A percentile compares a stretch with the other conserved stretches of the same genome.
These are phyloP conservation scores for Podila horticola DNA, from an alignment of 192 early-diverging fungal genomes.

Conservation along the genomic window DNA sequence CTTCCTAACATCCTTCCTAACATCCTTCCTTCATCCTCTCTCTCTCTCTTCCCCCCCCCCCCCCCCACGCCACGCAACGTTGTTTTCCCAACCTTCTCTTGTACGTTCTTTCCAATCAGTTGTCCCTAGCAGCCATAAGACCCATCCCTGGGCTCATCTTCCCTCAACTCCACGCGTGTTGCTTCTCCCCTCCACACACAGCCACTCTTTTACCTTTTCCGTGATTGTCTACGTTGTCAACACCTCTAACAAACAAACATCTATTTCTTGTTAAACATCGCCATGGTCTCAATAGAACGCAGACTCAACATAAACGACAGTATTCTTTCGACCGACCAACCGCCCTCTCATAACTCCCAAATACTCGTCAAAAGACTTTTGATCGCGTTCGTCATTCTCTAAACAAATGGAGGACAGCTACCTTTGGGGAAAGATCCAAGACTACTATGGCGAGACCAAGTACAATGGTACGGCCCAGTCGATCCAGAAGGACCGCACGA, in stretches of 20 bases:
- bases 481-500: slow-evolving; percentile 41
- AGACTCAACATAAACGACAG: too few species aligned
- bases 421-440: slow-evolving; percentile 31
- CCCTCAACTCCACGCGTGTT: background rate
- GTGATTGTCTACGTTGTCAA: background rate
- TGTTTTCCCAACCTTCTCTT: background rate
- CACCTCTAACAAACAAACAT: background rate
- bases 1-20: background rate
- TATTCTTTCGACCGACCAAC: too few species aligned
- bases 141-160: too few species aligned
- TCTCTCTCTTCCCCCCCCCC: background rate
- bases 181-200: background rate
- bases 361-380: background rate
- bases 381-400: background rate
- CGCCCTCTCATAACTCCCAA: background rate
- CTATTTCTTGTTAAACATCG: background rate
- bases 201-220: background rate
- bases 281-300: background rate
- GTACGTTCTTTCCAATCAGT: background rate
- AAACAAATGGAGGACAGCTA: slow-evolving; percentile 41
- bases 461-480: slow-evolving; percentile 35
- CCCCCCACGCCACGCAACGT: background rate
- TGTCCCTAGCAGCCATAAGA: background rate
- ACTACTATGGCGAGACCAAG: slow-evolving; percentile 52
- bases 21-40: background rate